Evolutionary conservation across 2,329 filamentous ascomycete genomes (phyloP), one percentile per base, ranked within the genome.

Genomic region (Xylaria sp.): DNA sequence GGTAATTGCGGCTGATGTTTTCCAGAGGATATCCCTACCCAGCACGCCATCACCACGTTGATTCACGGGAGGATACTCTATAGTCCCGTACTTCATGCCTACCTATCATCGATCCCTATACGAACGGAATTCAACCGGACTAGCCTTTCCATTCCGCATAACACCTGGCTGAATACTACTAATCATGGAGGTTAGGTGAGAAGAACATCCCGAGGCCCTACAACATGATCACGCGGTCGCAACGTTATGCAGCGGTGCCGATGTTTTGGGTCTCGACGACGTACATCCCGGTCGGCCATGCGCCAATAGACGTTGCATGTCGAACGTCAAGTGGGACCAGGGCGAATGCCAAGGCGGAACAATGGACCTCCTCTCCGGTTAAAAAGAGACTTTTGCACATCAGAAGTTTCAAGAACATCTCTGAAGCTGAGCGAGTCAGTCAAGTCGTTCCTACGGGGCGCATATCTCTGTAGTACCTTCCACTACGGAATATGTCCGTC

Each of bases 291-390:
- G 4, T 35, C 39, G 16, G 53, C 52, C 55, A 52, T 11, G 54
- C 46, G 51, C 59, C 56, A 59, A 61, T 61, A 18, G 51, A 48
- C 34, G 48, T 55, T 0, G 8, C 37, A 1, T 13, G 37, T 50
- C 30, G 23, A 47, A 42, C 34, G 13, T 52, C 49, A 47, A 54
- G 53, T 48, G 48, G 34, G 47, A 59, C 52, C 55, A 55, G 62
- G 55, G 42, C 57, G 55, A 5, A n/a, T 47, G 68, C 68, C 68
- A 70, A 70, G 68, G 59, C 68, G 68, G 68, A 69, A 55, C 35
- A 48, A 52, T 66, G 59, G 65, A 55, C 62, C n/a, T 56, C 51
- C 44, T 63, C 55, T 65, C 67, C 49, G 67, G 67, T 62, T 30
- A 63, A 63, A 42, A 42, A 42, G 37, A 42, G 23, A 30, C 23